Evolutionary conservation across 2,329 filamentous ascomycete genomes (phyloP).

Genomic region (Xylaria arbuscula): DNA sequence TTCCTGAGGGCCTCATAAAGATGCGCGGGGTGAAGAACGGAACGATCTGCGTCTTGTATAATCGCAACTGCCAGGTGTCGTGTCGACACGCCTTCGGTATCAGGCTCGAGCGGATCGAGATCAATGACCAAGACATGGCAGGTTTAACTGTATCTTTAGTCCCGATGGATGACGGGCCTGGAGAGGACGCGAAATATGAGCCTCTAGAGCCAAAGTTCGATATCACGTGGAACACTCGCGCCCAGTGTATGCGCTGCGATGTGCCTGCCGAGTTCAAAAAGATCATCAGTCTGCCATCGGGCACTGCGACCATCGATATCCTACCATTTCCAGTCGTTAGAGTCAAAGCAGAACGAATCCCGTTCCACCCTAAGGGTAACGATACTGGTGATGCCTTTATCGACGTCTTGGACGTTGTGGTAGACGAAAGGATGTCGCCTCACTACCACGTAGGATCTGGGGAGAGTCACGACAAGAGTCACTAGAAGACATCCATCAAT

Average conservation of each 20-base stretch:
- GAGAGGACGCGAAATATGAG: background rate
- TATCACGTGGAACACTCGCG: conserved; percentile 10
- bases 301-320: conserved; percentile 7
- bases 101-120: conserved; percentile 14
- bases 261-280: conserved; percentile 1
- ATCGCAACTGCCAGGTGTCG: conserved; percentile 5
- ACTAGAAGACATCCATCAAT: background rate
- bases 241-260: background rate
- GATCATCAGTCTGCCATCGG: conserved; percentile 7
- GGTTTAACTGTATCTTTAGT: conserved; percentile 10
- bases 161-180: conserved; percentile 12
- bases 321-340: conserved; percentile 17
- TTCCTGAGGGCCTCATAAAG: conserved; percentile 13
- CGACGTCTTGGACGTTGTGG: conserved; percentile 12
- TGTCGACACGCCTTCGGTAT: conserved; percentile 15
- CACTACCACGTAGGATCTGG: background rate
- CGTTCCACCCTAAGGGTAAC: background rate
- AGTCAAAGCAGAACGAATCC: conserved; percentile 20
- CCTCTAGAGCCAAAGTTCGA: conserved; percentile 18
- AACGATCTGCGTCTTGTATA: conserved; percentile 11
- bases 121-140: background rate
- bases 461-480: background rate
- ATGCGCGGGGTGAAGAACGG: conserved; percentile 15
- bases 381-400: conserved; percentile 1
- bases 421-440: conserved; percentile 11